A percentile compares a stretch with the other conserved stretches of the same genome.
These are phyloP conservation scores for Bryoerythrophyllum caledonicum DNA, from an alignment of 225 moss, liverwort and hornwort species.

Conservation along the genomic window DNA sequence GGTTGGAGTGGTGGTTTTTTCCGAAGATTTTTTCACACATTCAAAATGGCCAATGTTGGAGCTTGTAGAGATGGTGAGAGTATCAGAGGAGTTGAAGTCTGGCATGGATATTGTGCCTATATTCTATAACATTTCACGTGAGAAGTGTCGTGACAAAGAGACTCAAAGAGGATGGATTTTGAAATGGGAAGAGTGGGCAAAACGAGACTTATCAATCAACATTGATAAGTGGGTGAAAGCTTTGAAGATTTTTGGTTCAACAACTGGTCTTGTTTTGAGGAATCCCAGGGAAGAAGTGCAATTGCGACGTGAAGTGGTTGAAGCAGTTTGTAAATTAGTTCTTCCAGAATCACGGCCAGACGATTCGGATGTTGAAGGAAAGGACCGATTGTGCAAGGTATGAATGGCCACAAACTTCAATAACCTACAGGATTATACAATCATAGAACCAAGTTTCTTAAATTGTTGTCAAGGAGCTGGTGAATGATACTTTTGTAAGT, in stretches of 20 bases:
- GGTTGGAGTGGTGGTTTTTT: not conserved
- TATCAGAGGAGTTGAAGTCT: no score
- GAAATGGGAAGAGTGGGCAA: not conserved
- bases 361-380: not conserved
- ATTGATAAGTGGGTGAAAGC: not conserved
- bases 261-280: not conserved
- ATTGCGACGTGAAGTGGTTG: not conserved
- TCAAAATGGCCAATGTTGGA: conserved; percentile 2
- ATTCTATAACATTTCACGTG: not conserved
- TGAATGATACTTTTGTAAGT: not conserved
- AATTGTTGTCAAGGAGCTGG: not conserved
- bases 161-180: not conserved
- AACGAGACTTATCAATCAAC: not conserved
- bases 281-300: not conserved
- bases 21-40: not conserved
- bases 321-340: not conserved
- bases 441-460: not conserved
- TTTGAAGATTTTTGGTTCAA: not conserved
- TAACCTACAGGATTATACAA: no score
- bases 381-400: not conserved
- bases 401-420: not conserved
- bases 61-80: not conserved
- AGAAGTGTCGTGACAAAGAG: not conserved
- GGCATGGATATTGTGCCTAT: not conserved
- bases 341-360: not conserved